These are phyloP conservation scores for Thyridium curvatum DNA, from an alignment of 2,329 filamentous ascomycete species.

Conservation along the genomic window DNA sequence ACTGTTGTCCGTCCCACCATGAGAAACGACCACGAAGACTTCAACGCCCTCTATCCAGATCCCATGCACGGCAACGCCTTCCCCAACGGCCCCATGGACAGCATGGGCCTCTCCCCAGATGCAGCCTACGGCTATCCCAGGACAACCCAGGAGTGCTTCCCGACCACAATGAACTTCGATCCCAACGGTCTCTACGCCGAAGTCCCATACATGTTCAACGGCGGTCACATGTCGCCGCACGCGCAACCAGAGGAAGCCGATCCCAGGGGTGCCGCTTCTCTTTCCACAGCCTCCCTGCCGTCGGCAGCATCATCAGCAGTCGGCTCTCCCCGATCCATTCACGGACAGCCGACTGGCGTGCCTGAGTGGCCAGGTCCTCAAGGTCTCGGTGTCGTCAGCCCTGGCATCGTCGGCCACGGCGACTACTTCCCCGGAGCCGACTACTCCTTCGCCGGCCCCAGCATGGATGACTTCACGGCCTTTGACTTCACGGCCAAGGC, in stretches of 20 bases:
- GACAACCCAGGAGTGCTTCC: slow-evolving; percentile 6
- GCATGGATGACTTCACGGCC: slow-evolving; percentile 43
- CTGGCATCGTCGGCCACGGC: slow-evolving; percentile 55
- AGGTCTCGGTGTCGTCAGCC: slow-evolving; percentile 49
- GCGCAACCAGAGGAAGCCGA: slow-evolving; percentile 43
- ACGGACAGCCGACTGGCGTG: slow-evolving; percentile 49
- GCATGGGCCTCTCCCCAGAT: slow-evolving; percentile 10
- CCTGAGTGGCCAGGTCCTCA: slow-evolving; percentile 52
- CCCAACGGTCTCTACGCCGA: slow-evolving; percentile 40
- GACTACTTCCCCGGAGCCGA: slow-evolving; percentile 46
- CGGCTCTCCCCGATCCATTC: slow-evolving; percentile 60
- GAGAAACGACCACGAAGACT: slow-evolving; percentile 11
- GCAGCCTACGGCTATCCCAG: slow-evolving; percentile 11
- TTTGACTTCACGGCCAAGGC: slow-evolving; percentile 43
- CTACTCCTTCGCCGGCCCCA: slow-evolving; percentile 44
- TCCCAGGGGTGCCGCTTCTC: slow-evolving; percentile 10
- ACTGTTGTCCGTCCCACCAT: slow-evolving; percentile 6
- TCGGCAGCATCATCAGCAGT: slow-evolving; percentile 62
- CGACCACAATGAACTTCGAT: slow-evolving; percentile 37
- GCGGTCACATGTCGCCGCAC: slow-evolving; percentile 38
- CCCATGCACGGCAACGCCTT: slow-evolving; percentile 9
- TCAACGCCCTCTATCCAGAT: slow-evolving; percentile 13
- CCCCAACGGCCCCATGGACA: slow-evolving; percentile 7
- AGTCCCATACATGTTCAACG: slow-evolving; percentile 31
- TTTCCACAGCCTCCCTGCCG: slow-evolving; percentile 54